Percentiles rank a stretch among this genome's conserved stretches.
These are phyloP conservation scores for Trypanosoma grayi DNA, from an alignment of 208 protist genomes.

Conservation along the genomic window DNA sequence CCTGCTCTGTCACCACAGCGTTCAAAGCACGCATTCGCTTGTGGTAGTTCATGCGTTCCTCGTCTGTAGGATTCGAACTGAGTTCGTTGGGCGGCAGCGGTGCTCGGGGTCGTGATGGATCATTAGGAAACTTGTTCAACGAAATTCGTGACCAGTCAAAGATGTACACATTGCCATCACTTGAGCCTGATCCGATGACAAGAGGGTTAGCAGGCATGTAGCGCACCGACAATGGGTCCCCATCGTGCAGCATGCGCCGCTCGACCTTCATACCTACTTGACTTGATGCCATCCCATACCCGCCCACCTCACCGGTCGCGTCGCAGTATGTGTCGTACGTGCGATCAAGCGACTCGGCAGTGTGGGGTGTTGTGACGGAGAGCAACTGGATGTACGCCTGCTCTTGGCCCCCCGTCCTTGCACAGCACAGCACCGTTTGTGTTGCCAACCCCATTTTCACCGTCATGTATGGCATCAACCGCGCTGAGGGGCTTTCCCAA, in stretches of 20 bases:
- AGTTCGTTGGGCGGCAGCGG: slow-evolving; percentile 88
- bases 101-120: slow-evolving; percentile 79
- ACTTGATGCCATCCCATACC: slow-evolving; percentile 83
- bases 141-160: slow-evolving; percentile 90
- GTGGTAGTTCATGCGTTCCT: slow-evolving; percentile 75
- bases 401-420: slow-evolving; percentile 77
- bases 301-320: slow-evolving; percentile 88
- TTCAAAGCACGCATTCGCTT: slow-evolving; percentile 76
- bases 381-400: slow-evolving; percentile 86
- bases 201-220: slow-evolving; percentile 89
- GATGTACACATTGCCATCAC: slow-evolving; percentile 78
- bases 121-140: slow-evolving; percentile 84
- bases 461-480: slow-evolving; percentile 83
- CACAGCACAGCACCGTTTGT: slow-evolving; percentile 74
- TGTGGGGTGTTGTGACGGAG: slow-evolving; percentile 51
- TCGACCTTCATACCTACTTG: slow-evolving; percentile 63
- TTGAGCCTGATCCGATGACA: slow-evolving; percentile 71
- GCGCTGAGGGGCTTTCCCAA: slow-evolving; percentile 76
- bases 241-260: slow-evolving; percentile 83
- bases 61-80: slow-evolving; percentile 57
- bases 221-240: slow-evolving; percentile 75
- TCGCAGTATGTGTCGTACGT: slow-evolving; percentile 60
- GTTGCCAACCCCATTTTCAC: slow-evolving; percentile 50
- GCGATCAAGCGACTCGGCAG: slow-evolving; percentile 42
- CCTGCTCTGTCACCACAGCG: slow-evolving; percentile 71